Base-by-base conservation (phyloP, 2,329 filamentous ascomycete species). In the Colletotrichum acutatum region DNA sequence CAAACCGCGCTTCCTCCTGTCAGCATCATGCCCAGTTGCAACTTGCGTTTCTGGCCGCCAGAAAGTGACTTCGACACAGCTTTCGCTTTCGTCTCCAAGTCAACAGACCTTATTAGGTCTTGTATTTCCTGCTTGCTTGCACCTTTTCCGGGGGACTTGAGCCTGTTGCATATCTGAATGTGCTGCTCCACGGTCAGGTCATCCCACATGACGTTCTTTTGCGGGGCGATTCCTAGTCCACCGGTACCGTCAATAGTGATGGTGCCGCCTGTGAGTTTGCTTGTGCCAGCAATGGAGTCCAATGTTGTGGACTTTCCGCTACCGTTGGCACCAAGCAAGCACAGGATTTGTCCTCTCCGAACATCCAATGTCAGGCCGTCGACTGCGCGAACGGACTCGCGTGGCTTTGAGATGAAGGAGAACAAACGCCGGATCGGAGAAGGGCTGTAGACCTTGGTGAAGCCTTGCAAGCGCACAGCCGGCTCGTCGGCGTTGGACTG, bases 121-220 rank as follows among this genome's bases (percentile, higher is more conserved):
- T 85, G 81, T 22, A 94, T 90, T 61, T 92, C 86, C 0, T 89
- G 84, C 59, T 89, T 89, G 3, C 85, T 86, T 24, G 93, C 91
- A 5, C 80, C 82, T 0, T 86, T 84, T 1, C 84, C 82, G 0
- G 89, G 88, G 0, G 92, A 89, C 79, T 98, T 98, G 61, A 98
- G 86, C 58, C 88, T 87, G 80, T 97, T 96, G 84, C 98, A 98
- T 62, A 97, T 94, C 11, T 84, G 84, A 19, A 98, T 90, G 78
- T 98, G 95, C 81, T 98, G 95, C 77, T 91, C 90, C 0, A 97
- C 95, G 0, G 94, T 97, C 68, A 98, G 84, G 71, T 95, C 92
- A 76, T 96, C 93, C 95, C 95, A 98, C 37, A 98, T 88, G 6
- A 98, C 95, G 77, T 98, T 98, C 85, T 96, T 95, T 80, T 98